Base-by-base conservation (phyloP, 2,329 filamentous ascomycete genomes). In the Claviceps sp. region DNA sequence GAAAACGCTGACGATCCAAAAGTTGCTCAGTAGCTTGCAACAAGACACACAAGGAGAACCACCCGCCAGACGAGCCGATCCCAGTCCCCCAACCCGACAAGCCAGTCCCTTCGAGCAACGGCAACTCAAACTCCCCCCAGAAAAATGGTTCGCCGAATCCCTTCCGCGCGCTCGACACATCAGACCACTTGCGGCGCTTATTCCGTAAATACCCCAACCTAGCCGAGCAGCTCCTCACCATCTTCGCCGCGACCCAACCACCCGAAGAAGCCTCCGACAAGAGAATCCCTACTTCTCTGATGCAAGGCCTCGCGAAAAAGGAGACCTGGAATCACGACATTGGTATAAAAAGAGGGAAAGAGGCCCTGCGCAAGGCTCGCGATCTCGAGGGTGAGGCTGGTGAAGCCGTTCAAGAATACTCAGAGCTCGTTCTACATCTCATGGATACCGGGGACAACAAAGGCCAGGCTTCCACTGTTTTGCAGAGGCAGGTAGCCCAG, bases 381-480 rank as follows among this genome's bases (percentile, higher is more conserved):
- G 67, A 69, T 36, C 70, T 72, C 34, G 70, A 72, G 1, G 71
- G 74, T n/a, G 72, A 75, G 57, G 75, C 75, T 53, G 78, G 78
- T 34, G 78, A 82, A 57, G 80, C 71, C 4, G 68, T 85, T 34
- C 68, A 75, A 50, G 81, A 83, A 63, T 85, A 81, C 59, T 76
- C 74, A 47, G 76, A 78, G 55, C 66, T 83, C 22, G 71, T 84
- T 18, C 59, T 75, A 47, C 69, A 73, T 52, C 63, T 81, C 37
- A 66, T 81, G 51, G 64, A 66, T 44, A 38, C 24, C 1, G 62
- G 65, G 38, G 61, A 58, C 22, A 57, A 58, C 7, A 58, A 57
- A 8, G 55, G 59, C 3, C 65, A 71, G 26, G 62, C 67, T 7
- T 64, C 66, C 6, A 64, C 64, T 6, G 44, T 70, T 5, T 60